phyloP scores from a whole-genome alignment of 192 early-diverging fungal genomes.

The Podochytrium sp. region DNA sequence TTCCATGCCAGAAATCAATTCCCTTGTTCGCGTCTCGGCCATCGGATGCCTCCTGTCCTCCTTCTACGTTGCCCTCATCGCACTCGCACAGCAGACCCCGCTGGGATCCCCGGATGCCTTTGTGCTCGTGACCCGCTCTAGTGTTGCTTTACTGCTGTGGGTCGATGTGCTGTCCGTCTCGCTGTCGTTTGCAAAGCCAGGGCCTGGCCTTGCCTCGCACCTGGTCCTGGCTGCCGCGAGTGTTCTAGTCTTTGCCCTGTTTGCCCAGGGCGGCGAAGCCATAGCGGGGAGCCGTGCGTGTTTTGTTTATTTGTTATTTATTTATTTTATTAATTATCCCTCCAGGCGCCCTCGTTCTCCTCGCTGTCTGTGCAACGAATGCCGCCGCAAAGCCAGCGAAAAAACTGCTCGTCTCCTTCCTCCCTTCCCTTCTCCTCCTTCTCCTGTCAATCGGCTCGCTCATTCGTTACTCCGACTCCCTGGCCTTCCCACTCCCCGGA shows the following conservation, averaged over 20 bases:
- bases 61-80: not conserved
- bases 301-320: not conserved
- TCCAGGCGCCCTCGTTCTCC: not conserved
- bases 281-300: conserved; percentile 9
- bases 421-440: not conserved
- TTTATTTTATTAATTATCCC: not conserved
- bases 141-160: not conserved
- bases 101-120: not conserved
- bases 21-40: not conserved
- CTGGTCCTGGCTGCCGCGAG: not conserved
- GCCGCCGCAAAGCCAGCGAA: not conserved
- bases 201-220: not conserved
- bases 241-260: not conserved
- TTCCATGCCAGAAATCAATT: not conserved
- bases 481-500: conserved; percentile 1
- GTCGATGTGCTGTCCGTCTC: conserved; percentile 11
- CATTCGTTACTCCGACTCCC: conserved; percentile 12
- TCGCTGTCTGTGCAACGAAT: not conserved
- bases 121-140: conserved; percentile 1
- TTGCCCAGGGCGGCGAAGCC: not conserved
- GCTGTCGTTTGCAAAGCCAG: not conserved
- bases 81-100: not conserved
- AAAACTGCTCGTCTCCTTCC: not conserved
- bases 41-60: conserved; percentile 13
- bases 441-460: not conserved